Base-by-base conservation (phyloP, 2,329 filamentous ascomycete species). In the Plectosphaerella plurivora region DNA sequence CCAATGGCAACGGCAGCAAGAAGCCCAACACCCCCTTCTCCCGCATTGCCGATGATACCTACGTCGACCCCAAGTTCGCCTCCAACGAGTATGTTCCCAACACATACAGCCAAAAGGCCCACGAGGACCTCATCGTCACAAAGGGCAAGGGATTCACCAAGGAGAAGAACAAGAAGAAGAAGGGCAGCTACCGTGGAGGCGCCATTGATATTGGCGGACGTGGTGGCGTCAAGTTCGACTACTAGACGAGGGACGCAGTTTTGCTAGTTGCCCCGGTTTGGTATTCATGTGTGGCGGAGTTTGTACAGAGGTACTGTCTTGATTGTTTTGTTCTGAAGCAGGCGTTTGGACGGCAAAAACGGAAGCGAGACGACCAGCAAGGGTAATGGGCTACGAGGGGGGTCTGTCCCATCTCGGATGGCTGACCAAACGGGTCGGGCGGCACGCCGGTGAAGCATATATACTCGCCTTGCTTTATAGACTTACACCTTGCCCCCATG, bases 81-180 rank as follows among this genome's bases (percentile, higher is more conserved):
- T 91, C 87, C 61, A 97, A 97, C 71, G 83, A 82, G 14, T 97
- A 93, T 67, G 78, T 90, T 11, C 78, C 85, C 20, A 91, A 97
- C 68, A 86, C 88, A 57, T 99, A 97, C 72, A 93, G 92, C 22
- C 87, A 94, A 62, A 85, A 85, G 61, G 95, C 95, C 9, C 89
- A 92, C 65, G 82, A 91, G 60, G 92, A 97, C 66, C 75, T 99
- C 57, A 89, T 91, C 47, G 82, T 96, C 39, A 97, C 93, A 33
- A 90, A 88, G 68, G 94, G 94, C 63, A 97, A 97, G 75, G 91
- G 91, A 4, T 99, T 99, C 73, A 97, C 93, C 55, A 99, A 99
- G 78, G 94, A 97, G 77, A 99, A 99, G 85, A 99, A 99, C 75
- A 99, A 99, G 80, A 94, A 91, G 81, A 92, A 91, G 80, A 81